Base-by-base conservation (phyloP, 768 basidiomycete species). In the Serpula lacrymans region DNA sequence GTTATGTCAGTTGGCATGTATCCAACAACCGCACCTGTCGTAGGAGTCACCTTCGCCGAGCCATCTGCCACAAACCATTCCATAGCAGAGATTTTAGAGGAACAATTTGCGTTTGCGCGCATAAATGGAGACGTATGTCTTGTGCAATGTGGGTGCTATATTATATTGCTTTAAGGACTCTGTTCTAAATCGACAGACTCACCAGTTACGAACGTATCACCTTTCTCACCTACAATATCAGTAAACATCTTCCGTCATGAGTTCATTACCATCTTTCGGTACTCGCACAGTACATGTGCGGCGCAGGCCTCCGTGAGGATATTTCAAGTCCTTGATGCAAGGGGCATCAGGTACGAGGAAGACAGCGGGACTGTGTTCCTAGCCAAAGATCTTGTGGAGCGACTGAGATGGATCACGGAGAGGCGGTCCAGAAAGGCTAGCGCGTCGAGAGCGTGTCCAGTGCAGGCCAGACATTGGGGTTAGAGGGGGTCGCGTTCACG, bases 201-300 rank as follows among this genome's bases (percentile, higher is more conserved):
- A 5, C 21, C 34, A 20, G 20, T 44, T 5, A 41, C 22, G 8
- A 8, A 31, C 37, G 20, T 22, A 34, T 22, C 13, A 41, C 30
- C 23, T 13, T 9, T 28, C 9, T 4, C 1, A 39, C 47, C 8
- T 18, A 42, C n/a, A 23, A 37, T 64, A 1, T 46, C 54, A n/a
- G 22, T 37, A 9, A 34, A 43, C 22, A 28, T 63, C 37, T 63
- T 63, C 43, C 49, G 53, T 13, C 78, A 82, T 52, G 80, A 82
- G 57, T 80, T 80, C 47, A 74, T 75, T 56, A 74, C 75, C 48
- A 82, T 82, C 37, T 82, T 82, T 50, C 77, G 80, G 27, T 72
- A 77, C 41, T 60, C 60, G 1, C 73, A 81, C 45, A 73, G 76
- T 10, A 48, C 68, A 2, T 69, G 77, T 14, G 36, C 63, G 0